A percentile compares a stretch with the other conserved stretches of the same genome.
These are phyloP conservation scores for Abelmoschus esculentus DNA, from an alignment of 345 rosid species.

Conservation along the genomic window DNA sequence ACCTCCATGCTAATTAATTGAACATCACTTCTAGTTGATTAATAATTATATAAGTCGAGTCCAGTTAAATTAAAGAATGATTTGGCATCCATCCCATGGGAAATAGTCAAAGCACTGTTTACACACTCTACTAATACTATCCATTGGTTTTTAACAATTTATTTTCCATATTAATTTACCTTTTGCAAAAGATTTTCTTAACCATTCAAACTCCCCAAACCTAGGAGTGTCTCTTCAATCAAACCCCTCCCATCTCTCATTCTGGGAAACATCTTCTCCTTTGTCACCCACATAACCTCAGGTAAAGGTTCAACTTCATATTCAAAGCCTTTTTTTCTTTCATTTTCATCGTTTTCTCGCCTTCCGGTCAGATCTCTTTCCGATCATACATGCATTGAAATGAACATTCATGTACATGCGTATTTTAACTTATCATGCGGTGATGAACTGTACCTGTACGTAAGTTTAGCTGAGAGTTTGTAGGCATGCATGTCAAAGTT, in stretches of 20 bases:
- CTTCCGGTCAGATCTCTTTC: background rate
- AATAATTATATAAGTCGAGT: no score
- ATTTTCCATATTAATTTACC: no score
- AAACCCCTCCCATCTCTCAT: background rate
- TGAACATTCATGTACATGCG: no score
- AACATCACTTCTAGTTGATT: no score
- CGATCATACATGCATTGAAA: no score
- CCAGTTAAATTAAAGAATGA: no score
- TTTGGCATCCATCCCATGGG: background rate
- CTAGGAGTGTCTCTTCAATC: background rate
- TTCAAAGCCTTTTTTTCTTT: background rate
- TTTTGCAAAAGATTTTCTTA: background rate
- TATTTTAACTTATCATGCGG: no score
- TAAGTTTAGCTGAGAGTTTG: background rate
- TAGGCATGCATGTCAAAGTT: background rate
- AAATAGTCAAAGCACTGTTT: background rate
- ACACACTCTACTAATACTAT: background rate
- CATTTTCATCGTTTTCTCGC: background rate
- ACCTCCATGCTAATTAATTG: no score
- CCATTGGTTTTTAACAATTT: background rate
- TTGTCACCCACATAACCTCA: background rate
- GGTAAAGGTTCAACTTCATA: background rate
- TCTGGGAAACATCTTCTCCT: background rate
- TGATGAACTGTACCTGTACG: no score
- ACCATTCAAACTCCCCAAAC: background rate